Conservation (phyloP, 2,329 filamentous ascomycete species). For the Mycocentrospora acerina region DNA sequence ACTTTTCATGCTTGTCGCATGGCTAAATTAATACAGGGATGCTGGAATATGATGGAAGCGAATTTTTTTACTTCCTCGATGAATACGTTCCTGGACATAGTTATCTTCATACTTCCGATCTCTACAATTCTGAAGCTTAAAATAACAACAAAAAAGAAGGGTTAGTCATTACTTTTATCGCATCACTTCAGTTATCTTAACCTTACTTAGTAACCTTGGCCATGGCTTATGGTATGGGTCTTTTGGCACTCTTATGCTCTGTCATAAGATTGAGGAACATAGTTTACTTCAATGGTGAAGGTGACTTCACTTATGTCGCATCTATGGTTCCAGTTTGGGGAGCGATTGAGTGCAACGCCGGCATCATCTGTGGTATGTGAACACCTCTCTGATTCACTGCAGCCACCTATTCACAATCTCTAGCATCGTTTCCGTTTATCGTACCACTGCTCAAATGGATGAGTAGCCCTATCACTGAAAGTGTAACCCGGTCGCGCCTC, state of each 20-base stretch:
- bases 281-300: slow-evolving; percentile 1
- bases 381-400: too few relatives aligned
- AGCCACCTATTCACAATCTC: too few relatives aligned
- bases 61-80: slow-evolving; percentile 2
- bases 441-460: too few relatives aligned
- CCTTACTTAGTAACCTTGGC: not conserved
- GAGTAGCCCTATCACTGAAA: too few relatives aligned
- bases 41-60: not conserved
- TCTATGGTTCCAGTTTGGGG: slow-evolving; percentile 2
- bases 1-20: not conserved
- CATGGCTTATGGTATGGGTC: not conserved
- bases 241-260: not conserved
- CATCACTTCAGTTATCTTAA: not conserved
- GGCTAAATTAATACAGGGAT: not conserved
- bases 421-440: too few relatives aligned
- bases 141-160: not conserved
- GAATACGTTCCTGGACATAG: not conserved
- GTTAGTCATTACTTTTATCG: too few relatives aligned
- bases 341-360: not conserved
- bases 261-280: slow-evolving; percentile 1
- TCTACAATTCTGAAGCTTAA: not conserved
- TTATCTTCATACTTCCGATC: not conserved
- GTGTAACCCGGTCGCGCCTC: too few relatives aligned
- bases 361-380: slow-evolving; percentile 1
- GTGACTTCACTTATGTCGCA: slow-evolving; percentile 1